phyloP scores from a whole-genome alignment of 106 monocot species.

The Allium fistulosum region DNA sequence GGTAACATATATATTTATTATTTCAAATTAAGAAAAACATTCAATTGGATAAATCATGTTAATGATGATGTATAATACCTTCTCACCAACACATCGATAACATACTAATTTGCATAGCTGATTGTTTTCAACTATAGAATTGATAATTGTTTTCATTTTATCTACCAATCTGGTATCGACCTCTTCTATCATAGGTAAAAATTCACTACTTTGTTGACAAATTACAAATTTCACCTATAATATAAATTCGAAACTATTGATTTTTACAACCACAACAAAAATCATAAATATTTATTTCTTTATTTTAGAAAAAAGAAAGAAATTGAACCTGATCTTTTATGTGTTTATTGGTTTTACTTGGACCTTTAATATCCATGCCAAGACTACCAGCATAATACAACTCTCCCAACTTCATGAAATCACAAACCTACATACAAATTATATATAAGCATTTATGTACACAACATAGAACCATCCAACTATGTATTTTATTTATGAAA shows the following conservation, averaged over 20 bases:
- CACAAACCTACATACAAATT: slow-evolving; percentile 2
- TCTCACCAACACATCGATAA: slow-evolving; percentile 55
- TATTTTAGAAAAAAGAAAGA: no score
- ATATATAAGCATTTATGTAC: background rate
- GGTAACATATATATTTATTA: background rate
- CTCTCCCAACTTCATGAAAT: slow-evolving; percentile 15
- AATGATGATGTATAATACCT: slow-evolving; percentile 6
- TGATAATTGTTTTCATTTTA: slow-evolving; percentile 32
- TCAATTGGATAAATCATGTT: background rate
- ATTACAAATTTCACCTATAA: slow-evolving; percentile 17
- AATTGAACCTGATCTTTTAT: background rate
- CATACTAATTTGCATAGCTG: slow-evolving; percentile 71
- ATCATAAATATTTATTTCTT: no score
- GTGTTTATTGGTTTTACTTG: background rate
- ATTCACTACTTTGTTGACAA: slow-evolving; percentile 42
- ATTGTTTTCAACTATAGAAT: slow-evolving; percentile 74
- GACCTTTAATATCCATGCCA: slow-evolving; percentile 45
- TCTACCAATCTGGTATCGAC: slow-evolving; percentile 44
- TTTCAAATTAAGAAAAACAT: background rate
- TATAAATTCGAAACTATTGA: background rate
- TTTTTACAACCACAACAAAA: background rate
- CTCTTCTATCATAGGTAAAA: slow-evolving; percentile 46
- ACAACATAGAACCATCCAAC: background rate
- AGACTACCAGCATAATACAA: slow-evolving; percentile 19
- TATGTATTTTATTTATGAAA: background rate